Evolutionary conservation across 2,329 filamentous ascomycete species (phyloP).

Genomic region (Trichophyton simii): DNA sequence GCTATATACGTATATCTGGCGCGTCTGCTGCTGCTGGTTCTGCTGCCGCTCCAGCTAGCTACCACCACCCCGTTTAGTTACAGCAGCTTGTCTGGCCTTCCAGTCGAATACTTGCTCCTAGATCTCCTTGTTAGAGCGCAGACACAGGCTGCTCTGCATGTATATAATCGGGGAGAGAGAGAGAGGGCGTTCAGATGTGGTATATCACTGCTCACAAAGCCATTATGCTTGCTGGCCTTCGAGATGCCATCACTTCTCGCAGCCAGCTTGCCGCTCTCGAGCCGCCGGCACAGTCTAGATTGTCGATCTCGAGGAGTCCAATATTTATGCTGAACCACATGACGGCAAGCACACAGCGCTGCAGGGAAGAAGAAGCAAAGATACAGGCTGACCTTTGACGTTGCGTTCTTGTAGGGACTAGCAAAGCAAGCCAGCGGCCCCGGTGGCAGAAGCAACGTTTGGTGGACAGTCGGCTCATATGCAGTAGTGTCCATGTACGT

Average conservation of each 20-base stretch:
- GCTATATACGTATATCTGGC: neutral
- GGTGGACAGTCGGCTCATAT: neutral
- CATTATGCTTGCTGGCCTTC: neutral
- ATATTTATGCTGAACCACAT: neutral
- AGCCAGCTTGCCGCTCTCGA: neutral
- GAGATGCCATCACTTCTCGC: neutral
- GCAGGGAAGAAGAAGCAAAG: constrained; percentile 1
- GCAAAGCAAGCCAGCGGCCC: neutral
- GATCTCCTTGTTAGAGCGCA: too few relatives aligned
- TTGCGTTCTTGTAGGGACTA: neutral
- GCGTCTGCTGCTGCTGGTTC: neutral
- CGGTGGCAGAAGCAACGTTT: neutral
- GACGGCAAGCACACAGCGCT: neutral
- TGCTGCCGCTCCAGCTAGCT: neutral
- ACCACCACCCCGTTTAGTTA: neutral
- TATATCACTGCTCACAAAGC: too few relatives aligned
- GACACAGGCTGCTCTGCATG: too few relatives aligned
- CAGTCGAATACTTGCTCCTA: too few relatives aligned
- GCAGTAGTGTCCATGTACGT: neutral
- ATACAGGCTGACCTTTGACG: neutral
- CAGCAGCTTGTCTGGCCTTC: too few relatives aligned
- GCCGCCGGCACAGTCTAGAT: constrained; percentile 1
- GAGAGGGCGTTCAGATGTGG: too few relatives aligned
- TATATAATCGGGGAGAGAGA: too few relatives aligned
- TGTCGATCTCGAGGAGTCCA: neutral